Evolutionary conservation across 257 asterid genomes (phyloP).

Genomic region (Solanum virginianum): DNA sequence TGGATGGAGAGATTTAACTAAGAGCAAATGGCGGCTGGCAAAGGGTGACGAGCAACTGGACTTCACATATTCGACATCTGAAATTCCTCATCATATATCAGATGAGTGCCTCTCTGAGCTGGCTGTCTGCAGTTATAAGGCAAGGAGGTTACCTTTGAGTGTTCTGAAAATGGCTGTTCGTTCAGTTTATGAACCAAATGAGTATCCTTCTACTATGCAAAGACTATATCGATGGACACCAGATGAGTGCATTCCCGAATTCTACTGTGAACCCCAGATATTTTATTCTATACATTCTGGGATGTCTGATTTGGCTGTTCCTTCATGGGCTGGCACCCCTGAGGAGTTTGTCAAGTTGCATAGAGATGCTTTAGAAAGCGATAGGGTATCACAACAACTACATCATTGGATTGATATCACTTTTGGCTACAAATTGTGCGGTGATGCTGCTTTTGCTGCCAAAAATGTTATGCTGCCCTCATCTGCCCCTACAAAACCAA

Average conservation of each 20-base stretch:
- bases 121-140: conserved; percentile 99
- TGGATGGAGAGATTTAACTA: conserved; percentile 94
- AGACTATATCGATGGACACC: conserved; percentile 97
- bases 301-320: conserved; percentile 91
- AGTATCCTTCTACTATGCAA: conserved; percentile 95
- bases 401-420: conserved; percentile 96
- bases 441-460: conserved; percentile 80
- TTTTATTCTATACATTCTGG: conserved; percentile 77
- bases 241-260: conserved; percentile 97
- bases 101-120: conserved; percentile 97
- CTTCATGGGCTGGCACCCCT: conserved; percentile 83
- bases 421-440: conserved; percentile 92
- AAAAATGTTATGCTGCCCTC: conserved; percentile 89
- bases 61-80: conserved; percentile 93
- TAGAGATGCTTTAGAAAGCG: conserved; percentile 72
- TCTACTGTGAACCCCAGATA: conserved; percentile 76
- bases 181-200: conserved; percentile 97
- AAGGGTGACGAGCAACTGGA: conserved; percentile 98
- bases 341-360: conserved; percentile 82
- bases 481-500: conserved; percentile 37
- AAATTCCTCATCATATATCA: conserved; percentile 91
- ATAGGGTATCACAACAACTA: conserved; percentile 54
- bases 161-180: conserved; percentile 80
- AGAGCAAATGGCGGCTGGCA: conserved; percentile 98
- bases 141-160: conserved; percentile 88